Conservation (phyloP, 1,284 basidiomycete genomes). For the Malassezia globosa region DNA sequence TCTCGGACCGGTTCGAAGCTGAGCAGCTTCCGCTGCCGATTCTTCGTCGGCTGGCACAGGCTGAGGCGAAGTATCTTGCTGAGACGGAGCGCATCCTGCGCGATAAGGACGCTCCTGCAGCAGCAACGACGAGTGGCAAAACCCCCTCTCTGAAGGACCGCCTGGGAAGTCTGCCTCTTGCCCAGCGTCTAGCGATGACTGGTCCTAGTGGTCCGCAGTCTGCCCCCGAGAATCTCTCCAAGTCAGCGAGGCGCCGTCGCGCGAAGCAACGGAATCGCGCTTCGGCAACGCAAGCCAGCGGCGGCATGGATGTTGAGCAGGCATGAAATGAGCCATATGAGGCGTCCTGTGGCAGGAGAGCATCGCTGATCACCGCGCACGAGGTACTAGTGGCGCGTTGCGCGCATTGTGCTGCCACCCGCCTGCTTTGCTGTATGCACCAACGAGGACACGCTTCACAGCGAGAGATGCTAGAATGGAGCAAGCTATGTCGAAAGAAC, state of each 20-base stretch:
- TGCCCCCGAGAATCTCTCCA: background rate
- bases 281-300: background rate
- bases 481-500: too few relatives aligned
- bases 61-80: conserved; percentile 12
- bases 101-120: background rate
- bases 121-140: background rate
- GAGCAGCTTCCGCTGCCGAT: conserved; percentile 11
- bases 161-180: conserved; percentile 12
- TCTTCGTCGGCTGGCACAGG: conserved; percentile 15
- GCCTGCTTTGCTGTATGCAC: too few relatives aligned
- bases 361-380: too few relatives aligned
- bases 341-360: too few relatives aligned
- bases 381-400: too few relatives aligned
- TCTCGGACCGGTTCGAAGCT: background rate
- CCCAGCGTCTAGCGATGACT: conserved; percentile 9
- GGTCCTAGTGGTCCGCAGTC: background rate
- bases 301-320: conserved; percentile 12
- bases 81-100: conserved; percentile 12
- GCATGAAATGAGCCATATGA: too few relatives aligned
- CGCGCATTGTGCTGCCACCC: too few relatives aligned
- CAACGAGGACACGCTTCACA: background rate
- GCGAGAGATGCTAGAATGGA: conserved; percentile 1
- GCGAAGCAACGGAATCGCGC: background rate
- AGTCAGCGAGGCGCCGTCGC: conserved; percentile 2
- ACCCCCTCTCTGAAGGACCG: conserved; percentile 10